A percentile compares a stretch with the other conserved stretches of the same genome.
These are phyloP conservation scores for Pleurotus eryngii DNA, from an alignment of 768 basidiomycete species.

Conservation along the genomic window DNA sequence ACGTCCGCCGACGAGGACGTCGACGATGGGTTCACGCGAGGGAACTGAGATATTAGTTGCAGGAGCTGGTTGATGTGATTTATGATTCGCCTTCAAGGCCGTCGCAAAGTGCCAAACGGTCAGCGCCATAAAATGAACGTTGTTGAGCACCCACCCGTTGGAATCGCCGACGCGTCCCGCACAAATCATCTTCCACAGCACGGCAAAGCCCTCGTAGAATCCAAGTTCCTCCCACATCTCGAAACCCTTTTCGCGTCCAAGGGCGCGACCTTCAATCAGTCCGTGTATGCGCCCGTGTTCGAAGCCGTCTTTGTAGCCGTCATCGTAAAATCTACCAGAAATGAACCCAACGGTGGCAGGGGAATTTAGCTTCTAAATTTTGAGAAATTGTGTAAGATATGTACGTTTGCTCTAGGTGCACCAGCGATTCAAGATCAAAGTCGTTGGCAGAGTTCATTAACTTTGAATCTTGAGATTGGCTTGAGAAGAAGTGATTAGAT, in stretches of 20 bases:
- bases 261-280: constrained; percentile 82
- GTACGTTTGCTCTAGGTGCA: constrained; percentile 63
- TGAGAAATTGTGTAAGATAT: constrained; percentile 10
- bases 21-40: constrained; percentile 67
- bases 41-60: constrained; percentile 71
- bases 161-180: constrained; percentile 30
- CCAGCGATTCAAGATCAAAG: constrained; percentile 59
- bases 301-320: constrained; percentile 74
- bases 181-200: constrained; percentile 60
- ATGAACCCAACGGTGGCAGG: constrained; percentile 1
- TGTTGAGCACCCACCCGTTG: constrained; percentile 43
- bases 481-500: background rate
- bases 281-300: constrained; percentile 89
- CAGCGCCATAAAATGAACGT: background rate
- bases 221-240: constrained; percentile 98
- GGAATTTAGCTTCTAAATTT: background rate
- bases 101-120: background rate
- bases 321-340: constrained; percentile 66
- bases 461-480: background rate
- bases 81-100: constrained; percentile 43
- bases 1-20: constrained; percentile 37
- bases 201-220: constrained; percentile 85
- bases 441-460: constrained; percentile 15
- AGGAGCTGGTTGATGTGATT: constrained; percentile 71
- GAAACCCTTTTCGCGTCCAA: constrained; percentile 87